Conservation (phyloP, 177 flowering plant genomes). For the Vitis hybrid region DNA sequence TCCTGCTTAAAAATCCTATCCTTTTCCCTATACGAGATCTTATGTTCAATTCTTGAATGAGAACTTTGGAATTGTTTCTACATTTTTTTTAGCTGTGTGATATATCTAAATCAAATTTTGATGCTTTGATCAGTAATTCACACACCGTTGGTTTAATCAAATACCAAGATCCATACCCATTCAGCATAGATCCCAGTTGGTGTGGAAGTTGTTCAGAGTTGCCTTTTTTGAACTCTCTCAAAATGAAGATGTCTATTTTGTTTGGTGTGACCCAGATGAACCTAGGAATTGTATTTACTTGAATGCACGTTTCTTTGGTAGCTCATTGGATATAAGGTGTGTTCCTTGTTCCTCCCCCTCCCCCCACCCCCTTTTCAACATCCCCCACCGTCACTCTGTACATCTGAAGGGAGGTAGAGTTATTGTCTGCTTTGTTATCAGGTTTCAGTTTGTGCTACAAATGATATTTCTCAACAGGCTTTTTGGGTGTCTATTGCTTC, state of each 20-base stretch:
- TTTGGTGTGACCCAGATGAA: slow-evolving; percentile 93
- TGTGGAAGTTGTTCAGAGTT: slow-evolving; percentile 96
- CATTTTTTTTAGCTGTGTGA: too few relatives aligned
- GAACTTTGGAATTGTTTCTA: too few relatives aligned
- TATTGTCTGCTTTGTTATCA: slow-evolving; percentile 26
- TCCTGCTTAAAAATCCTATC: too few relatives aligned
- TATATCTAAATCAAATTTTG: background rate
- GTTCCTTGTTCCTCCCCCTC: background rate
- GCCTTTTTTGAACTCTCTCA: slow-evolving; percentile 90
- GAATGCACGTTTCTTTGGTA: slow-evolving; percentile 75
- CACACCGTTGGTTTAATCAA: slow-evolving; percentile 67
- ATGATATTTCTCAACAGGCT: slow-evolving; percentile 93
- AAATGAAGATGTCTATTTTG: slow-evolving; percentile 99
- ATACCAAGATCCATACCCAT: slow-evolving; percentile 77
- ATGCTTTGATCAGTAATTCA: slow-evolving; percentile 63
- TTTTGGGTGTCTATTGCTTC: slow-evolving; percentile 94
- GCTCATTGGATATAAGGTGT: slow-evolving; percentile 83
- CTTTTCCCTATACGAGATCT: too few relatives aligned
- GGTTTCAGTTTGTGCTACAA: slow-evolving; percentile 97
- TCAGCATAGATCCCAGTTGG: slow-evolving; percentile 99
- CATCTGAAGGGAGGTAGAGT: slow-evolving; percentile 1
- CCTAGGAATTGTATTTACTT: slow-evolving; percentile 81
- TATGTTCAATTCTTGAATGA: too few relatives aligned
- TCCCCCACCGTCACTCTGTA: slow-evolving; percentile 1
- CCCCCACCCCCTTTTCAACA: too few relatives aligned